Evolutionary conservation across 108 stramenopile species (phyloP), one percentile per base, ranked within the genome.

Genomic region (Nannochloropsis salina): DNA sequence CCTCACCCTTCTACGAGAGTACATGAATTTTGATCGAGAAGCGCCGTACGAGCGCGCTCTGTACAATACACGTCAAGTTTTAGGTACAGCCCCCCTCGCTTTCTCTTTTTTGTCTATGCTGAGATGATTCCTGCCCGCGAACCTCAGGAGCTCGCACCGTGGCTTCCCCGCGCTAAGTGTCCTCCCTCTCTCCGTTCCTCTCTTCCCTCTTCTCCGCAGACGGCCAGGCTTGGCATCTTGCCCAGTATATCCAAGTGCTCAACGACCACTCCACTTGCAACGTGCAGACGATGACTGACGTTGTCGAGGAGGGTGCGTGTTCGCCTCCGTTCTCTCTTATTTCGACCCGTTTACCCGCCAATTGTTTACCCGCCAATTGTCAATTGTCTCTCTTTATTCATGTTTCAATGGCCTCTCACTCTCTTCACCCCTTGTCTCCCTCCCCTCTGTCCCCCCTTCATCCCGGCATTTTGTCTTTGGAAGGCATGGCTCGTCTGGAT

Each of bases 61-160:
- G 20, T 74, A 74, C 61, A 74, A 74, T n/a, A 74, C 61, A 15
- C 61, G 61, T 74, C 61, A 74, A 74, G 61, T 74, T n/a, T n/a
- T 74, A 15, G 61, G 61, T 74, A 74, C 61, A n/a, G 20, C 61
- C 61, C n/a, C 61, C 61, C 6, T 74, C 61, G 20, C 61, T 74
- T n/a, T n/a, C 61, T 74, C 61, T n/a, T n/a, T 74, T n/a, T n/a
- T 31, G 31, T 31, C 31, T 31, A 31, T 31, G 31, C 31, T 31
- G 31, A 31, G 31, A 31, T 31, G 31, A 31, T 31, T 31, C 2
- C 8, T 0, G 20, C 61, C n/a, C 4, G 3, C 61, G 61, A 0
- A 74, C n/a, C 20, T n/a, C 61, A 0, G 20, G 20, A 74, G 20
- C 3, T 4, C 61, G 61, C 61, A 74, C n/a, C 61, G n/a, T n/a